Base-by-base conservation (phyloP, 345 rosid species). In the Alliaria petiolata region DNA sequence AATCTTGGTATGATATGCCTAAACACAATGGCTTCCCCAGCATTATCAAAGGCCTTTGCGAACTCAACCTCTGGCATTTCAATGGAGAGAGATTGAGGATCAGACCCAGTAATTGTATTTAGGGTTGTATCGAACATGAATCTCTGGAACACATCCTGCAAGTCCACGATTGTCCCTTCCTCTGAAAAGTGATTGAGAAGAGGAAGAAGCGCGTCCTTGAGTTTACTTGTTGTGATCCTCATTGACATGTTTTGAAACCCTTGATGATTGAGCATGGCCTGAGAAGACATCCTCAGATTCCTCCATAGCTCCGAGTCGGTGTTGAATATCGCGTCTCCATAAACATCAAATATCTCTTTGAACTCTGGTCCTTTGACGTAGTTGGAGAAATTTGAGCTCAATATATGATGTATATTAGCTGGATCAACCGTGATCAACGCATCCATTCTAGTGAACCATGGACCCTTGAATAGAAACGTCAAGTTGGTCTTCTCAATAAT, bases 121-220 rank as follows among this genome's bases (percentile, higher is more conserved):
- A 87, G 62, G 22, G 82, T 78, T 11, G 49, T 82, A 51, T 87
- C 88, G 49, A 87, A 85, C 0, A 84, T 81, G 66, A 87, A 87
- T 51, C 92, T 67, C 8, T 70, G 76, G 33, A 87, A 63, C 26
- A 83, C 76, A n/a, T 87, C 88, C 70, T 87, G 89, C 36, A 87
- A 55, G 67, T 87, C 85, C 1, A 85, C 19, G 14, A 19, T 60
- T 3, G 26, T 56, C 15, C 28, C 25, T 34, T 56, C 43, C 4
- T 56, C 28, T 2, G 61, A 20, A 56, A 34, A 34, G 7, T 20
- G 43, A 56, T 38, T 17, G 1, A 56, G 45, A 17, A 56, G 25
- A 56, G 61, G 47, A 59, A 59, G 11, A 59, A 59, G 64, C 22
- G 19, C 66, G 50, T 61, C 36, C 22, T 53, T 33, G 11, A 75